Evolutionary conservation across 2,329 filamentous ascomycete species (phyloP).

Genomic region (Alternaria consortialis): DNA sequence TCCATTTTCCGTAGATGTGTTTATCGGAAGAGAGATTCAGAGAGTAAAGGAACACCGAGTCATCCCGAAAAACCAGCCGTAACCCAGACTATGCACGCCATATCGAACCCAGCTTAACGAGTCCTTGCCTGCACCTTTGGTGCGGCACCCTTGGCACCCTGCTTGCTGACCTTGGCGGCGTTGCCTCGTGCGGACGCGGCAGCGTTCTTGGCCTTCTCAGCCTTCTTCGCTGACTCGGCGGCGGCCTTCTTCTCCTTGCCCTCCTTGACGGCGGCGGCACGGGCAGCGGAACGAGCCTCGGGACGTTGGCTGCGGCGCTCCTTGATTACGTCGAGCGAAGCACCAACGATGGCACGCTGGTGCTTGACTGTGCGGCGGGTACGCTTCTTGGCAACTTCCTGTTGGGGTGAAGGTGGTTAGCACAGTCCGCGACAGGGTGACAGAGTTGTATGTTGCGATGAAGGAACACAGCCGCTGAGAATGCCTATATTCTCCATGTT

Average conservation of each 20-base stretch:
- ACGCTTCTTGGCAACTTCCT: slow-evolving; percentile 99
- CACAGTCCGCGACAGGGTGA: slow-evolving; percentile 1
- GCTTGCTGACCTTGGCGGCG: slow-evolving; percentile 89
- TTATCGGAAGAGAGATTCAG: slow-evolving; percentile 33
- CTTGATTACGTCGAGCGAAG: slow-evolving; percentile 99
- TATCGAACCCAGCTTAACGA: slow-evolving; percentile 69
- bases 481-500: not conserved
- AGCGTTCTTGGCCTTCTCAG: slow-evolving; percentile 96
- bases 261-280: slow-evolving; percentile 90
- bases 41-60: slow-evolving; percentile 43
- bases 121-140: slow-evolving; percentile 85
- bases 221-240: slow-evolving; percentile 92
- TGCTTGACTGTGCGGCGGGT: slow-evolving; percentile 97
- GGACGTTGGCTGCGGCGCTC: slow-evolving; percentile 95
- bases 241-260: slow-evolving; percentile 98
- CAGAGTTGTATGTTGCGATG: not conserved
- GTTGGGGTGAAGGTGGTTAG: slow-evolving; percentile 48
- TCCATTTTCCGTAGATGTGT: slow-evolving; percentile 32
- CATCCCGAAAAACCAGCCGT: slow-evolving; percentile 40
- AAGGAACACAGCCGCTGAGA: not conserved
- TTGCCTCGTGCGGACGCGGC: slow-evolving; percentile 78
- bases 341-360: slow-evolving; percentile 98
- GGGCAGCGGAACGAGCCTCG: slow-evolving; percentile 92
- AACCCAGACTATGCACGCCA: slow-evolving; percentile 37
- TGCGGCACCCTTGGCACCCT: slow-evolving; percentile 90